phyloP scores from a whole-genome alignment of 2,329 filamentous ascomycete species.

The Venturia asperata region DNA sequence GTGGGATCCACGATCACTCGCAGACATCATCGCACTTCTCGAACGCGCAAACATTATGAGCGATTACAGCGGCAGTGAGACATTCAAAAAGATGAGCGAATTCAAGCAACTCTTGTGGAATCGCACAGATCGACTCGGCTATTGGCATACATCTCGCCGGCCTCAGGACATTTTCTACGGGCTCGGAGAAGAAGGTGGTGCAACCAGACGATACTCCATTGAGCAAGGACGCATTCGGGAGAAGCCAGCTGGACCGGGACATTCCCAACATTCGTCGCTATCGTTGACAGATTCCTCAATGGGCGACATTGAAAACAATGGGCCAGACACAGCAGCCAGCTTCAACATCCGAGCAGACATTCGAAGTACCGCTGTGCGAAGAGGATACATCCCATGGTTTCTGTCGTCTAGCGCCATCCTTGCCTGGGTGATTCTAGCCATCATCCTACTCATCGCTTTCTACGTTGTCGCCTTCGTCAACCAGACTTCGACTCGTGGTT shows the following conservation, averaged over 20 bases:
- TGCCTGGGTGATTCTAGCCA: constrained; percentile 48
- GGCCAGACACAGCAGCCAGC: constrained; percentile 33
- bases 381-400: constrained; percentile 70
- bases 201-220: constrained; percentile 45
- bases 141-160: constrained; percentile 67
- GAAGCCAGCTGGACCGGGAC: constrained; percentile 33
- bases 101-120: constrained; percentile 51
- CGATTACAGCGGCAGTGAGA: constrained; percentile 65
- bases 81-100: constrained; percentile 45
- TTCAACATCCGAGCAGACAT: constrained; percentile 44
- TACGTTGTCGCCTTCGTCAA: constrained; percentile 73
- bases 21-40: constrained; percentile 70
- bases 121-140: constrained; percentile 68
- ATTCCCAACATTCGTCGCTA: constrained; percentile 22
- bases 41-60: constrained; percentile 70
- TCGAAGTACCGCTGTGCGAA: constrained; percentile 48
- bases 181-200: constrained; percentile 58
- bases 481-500: constrained; percentile 59
- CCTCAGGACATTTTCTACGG: constrained; percentile 67
- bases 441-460: constrained; percentile 42
- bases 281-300: not conserved
- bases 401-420: constrained; percentile 61
- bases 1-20: constrained; percentile 79
- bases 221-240: constrained; percentile 43
- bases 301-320: constrained; percentile 22